Evolutionary conservation across 345 rosid genomes (phyloP), one percentile per base, ranked within the genome.

Genomic region (Lenwebbia sp.): DNA sequence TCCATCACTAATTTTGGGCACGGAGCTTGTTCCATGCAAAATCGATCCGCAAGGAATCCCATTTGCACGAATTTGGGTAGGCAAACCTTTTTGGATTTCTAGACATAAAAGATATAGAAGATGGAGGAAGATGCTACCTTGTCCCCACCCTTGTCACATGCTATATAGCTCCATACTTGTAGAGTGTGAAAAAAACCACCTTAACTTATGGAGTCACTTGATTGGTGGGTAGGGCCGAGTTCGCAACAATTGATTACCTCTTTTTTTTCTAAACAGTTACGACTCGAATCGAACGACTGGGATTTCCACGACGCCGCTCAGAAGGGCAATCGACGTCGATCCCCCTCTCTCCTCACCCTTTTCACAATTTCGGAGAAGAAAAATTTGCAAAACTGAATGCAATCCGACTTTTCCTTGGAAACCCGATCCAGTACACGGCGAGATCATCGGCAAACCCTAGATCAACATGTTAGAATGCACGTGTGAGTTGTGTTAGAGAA

Each of bases 11-110:
- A 54, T 40, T 17, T 26, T 57, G 26, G 57, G 26, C 22, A 41
- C 23, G 60, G 22, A 54, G 50, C 85, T 30, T 83, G 88, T 60
- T 52, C 85, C 75, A 57, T 40, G 85, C 85, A 62, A 60, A 22
- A 52, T 4, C 81, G 81, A 65, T 4, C 54, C 54, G 55, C 57
- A 44, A 37, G 60, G 83, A 82, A 85, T 84, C 11, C 22, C 44
- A 23, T 50, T 84, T 84, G 54, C 88, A 88, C 89, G 75, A 41
- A 84, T 89, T 82, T 56, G 87, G 22, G 22, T 26, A 13, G 74
- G 82, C 88, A 86, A 13, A 50, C 44, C 86, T 85, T 87, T 62
- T 76, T 40, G 88, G 84, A 82, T 52, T 82, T 25, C 13, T 33
- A 86, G 28, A 26, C 83, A 11, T 40, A 28, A 84, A 83, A 44